Base-by-base conservation (phyloP, 2,329 filamentous ascomycete genomes). In the Fusarium sp. region DNA sequence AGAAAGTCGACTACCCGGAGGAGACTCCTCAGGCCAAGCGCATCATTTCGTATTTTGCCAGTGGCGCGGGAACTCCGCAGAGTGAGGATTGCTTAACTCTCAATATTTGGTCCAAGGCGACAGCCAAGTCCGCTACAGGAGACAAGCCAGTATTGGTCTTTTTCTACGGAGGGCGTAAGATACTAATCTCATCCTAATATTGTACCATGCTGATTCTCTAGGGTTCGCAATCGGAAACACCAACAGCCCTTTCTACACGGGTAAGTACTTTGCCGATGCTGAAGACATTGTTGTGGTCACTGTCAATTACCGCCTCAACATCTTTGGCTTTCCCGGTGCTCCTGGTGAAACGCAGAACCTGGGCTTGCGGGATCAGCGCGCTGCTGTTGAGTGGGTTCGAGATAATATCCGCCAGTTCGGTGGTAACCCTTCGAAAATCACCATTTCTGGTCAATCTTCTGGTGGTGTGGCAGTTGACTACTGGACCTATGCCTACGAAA, bases 401-500 rank as follows among this genome's bases (percentile, higher is more conserved):
- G 76, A 78, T 7, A 80, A 78, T 51, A 75, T 78, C 17, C 55
- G 55, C 24, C 56, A 57, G 5, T 80, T 79, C 17, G 77, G 77
- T 4, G 75, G 77, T 1, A 70, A 74, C 11, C 67, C 75, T 2
- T 38, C 44, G 3, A 76, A 73, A 24, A 78, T 80, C n/a, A 79
- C 77, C 21, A 73, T 78, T n/a, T 65, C 72, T 7, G 77, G 78
- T 4, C 73, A 80, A 60, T 79, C 77, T 4, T 77, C 78, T 0
- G 77, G 78, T 0, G 73, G 78, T 1, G 76, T 81, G 1, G 74
- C 79, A 1, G 81, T 81, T 0, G 84, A 87, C 65, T 81, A 82
- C 70, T 84, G 82, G 76, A 78, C 82, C 7, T 87, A 85, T 52
- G 82, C 85, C 5, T 85, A 83, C 83, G 47, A 68, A 3, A 57